These are phyloP conservation scores for Vitis rotundifolia DNA, from an alignment of 164 flowering plant species.

Conservation along the genomic window DNA sequence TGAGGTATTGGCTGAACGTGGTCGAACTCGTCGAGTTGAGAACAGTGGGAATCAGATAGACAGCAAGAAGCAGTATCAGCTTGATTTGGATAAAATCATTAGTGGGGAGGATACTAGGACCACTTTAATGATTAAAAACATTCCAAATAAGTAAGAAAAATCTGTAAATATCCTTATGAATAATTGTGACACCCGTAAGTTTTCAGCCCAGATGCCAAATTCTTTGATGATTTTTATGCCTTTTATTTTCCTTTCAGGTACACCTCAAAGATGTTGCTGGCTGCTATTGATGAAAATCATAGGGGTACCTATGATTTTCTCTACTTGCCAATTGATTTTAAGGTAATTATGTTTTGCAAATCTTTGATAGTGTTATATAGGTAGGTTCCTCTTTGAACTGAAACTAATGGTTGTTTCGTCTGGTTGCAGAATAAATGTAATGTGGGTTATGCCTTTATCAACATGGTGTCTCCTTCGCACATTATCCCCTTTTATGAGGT, in stretches of 20 bases:
- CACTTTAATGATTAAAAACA: constrained; percentile 62
- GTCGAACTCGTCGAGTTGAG: constrained; percentile 63
- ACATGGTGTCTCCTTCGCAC: constrained; percentile 51
- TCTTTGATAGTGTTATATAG: neutral
- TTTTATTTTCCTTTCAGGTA: constrained; percentile 31
- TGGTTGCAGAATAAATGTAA: constrained; percentile 58
- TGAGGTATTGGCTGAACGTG: constrained; percentile 68
- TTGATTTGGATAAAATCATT: constrained; percentile 47
- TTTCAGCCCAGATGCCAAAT: neutral
- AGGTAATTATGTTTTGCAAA: constrained; percentile 25
- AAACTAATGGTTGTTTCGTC: constrained; percentile 24
- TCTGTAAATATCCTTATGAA: neutral
- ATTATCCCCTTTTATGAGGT: constrained; percentile 56
- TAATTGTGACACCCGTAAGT: neutral
- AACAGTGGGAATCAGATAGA: constrained; percentile 56
- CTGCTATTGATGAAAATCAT: constrained; percentile 57
- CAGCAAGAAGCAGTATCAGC: constrained; percentile 58
- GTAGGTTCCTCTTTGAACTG: constrained; percentile 11
- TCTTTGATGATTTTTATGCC: constrained; percentile 3
- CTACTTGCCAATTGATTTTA: constrained; percentile 58
- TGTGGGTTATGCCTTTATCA: constrained; percentile 63
- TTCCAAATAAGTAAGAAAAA: constrained; percentile 56
- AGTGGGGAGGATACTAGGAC: constrained; percentile 55
- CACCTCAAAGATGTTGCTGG: constrained; percentile 56
- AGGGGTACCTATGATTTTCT: constrained; percentile 53